Evolutionary conservation across 208 protist genomes (phyloP).

Genomic region (Acanthamoeba lenticulata): DNA sequence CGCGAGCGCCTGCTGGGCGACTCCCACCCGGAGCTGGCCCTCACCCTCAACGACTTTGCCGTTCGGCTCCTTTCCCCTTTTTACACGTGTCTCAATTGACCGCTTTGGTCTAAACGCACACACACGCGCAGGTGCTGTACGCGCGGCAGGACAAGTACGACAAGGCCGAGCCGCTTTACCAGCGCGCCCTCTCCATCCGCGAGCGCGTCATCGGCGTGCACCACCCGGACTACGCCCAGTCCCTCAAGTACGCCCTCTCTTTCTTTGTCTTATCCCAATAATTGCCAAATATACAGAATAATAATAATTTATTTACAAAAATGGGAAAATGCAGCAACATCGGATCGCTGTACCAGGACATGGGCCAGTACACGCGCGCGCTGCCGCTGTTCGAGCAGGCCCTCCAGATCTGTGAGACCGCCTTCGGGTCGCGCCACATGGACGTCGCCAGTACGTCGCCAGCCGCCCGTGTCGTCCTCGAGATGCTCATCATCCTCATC

Average conservation of each 20-base stretch:
- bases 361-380: constrained; percentile 46
- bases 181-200: constrained; percentile 25
- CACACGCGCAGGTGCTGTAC: not conserved
- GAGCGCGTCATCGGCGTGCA: constrained; percentile 11
- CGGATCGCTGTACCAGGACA: constrained; percentile 17
- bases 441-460: constrained; percentile 10
- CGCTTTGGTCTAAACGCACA: not conserved
- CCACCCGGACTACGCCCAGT: constrained; percentile 49
- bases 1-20: not conserved
- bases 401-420: not conserved
- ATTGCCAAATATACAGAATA: not conserved
- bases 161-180: constrained; percentile 25
- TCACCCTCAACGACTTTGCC: constrained; percentile 62
- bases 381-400: constrained; percentile 43
- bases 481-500: not conserved
- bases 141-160: not conserved
- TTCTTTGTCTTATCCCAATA: not conserved
- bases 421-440: constrained; percentile 33
- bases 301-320: not conserved
- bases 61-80: not conserved
- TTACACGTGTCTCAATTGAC: no score
- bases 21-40: constrained; percentile 18
- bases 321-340: constrained; percentile 20
- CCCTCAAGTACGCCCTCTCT: constrained; percentile 3
- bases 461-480: not conserved